A percentile compares a stretch with the other conserved stretches of the same genome.
Evolutionary conservation across 176 grass and related monocot species (phyloP).

Genomic region (Cymbopogon citratus): DNA sequence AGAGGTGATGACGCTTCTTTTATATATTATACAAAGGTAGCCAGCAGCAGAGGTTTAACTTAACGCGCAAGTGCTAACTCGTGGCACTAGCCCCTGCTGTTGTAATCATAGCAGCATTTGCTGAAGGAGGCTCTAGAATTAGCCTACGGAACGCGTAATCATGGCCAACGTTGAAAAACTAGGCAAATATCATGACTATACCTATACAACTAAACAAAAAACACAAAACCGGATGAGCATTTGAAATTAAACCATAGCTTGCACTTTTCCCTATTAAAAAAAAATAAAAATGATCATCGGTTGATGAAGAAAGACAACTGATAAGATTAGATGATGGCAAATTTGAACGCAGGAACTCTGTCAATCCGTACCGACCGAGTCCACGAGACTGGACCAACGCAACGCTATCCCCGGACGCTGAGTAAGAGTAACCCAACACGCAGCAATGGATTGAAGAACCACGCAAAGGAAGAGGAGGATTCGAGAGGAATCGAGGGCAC

Average conservation of each 20-base stretch:
- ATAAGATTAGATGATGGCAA: not conserved
- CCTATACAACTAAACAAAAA: conserved; percentile 4
- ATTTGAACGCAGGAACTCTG: not conserved
- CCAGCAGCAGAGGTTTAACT: not conserved
- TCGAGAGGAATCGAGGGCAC: not conserved
- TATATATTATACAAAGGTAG: not conserved
- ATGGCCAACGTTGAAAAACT: conserved; percentile 5
- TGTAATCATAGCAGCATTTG: not conserved
- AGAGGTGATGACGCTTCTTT: not conserved
- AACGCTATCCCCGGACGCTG: not conserved
- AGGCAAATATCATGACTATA: not conserved
- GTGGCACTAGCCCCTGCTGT: not conserved
- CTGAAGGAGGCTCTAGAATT: not conserved
- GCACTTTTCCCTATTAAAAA: not conserved
- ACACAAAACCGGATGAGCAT: not conserved
- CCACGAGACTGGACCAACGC: not conserved
- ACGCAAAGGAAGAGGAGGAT: not conserved
- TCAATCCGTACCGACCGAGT: not conserved
- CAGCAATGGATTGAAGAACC: not conserved
- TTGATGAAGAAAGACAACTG: not conserved
- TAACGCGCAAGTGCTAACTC: not conserved
- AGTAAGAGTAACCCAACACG: not conserved
- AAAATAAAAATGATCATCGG: not conserved
- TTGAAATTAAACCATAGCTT: not conserved
- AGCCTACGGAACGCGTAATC: not conserved